These are phyloP conservation scores for Ocimum tenuiflorum DNA, from an alignment of 257 asterid species.

Conservation along the genomic window DNA sequence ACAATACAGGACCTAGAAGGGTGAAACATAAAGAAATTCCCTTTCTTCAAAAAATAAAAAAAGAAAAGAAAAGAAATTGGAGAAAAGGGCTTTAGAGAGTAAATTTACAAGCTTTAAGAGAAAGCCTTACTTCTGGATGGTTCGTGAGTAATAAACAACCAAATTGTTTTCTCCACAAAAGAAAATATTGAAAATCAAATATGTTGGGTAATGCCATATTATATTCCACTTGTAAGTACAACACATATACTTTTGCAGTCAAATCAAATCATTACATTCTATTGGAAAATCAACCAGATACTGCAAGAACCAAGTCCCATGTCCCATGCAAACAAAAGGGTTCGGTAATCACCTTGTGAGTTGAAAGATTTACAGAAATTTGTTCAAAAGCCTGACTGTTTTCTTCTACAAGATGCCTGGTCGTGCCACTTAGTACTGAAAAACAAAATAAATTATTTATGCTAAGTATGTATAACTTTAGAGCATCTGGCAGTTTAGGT, in stretches of 20 bases:
- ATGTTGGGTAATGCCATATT: background rate
- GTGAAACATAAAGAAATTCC: background rate
- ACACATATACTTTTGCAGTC: background rate
- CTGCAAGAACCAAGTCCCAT: slow-evolving; percentile 1
- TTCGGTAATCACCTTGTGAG: slow-evolving; percentile 51
- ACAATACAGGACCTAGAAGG: background rate
- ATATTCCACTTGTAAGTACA: too few species aligned
- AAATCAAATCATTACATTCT: background rate
- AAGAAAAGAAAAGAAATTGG: background rate
- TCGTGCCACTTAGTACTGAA: slow-evolving; percentile 45
- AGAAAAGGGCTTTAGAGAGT: background rate
- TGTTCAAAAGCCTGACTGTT: slow-evolving; percentile 58
- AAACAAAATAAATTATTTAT: slow-evolving; percentile 17
- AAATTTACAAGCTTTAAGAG: background rate
- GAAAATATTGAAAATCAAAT: background rate
- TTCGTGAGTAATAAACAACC: background rate
- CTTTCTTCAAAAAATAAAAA: too few species aligned
- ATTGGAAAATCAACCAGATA: slow-evolving; percentile 5
- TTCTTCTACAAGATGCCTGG: slow-evolving; percentile 67
- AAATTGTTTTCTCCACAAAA: too few species aligned
- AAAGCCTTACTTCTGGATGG: background rate
- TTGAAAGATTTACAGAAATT: slow-evolving; percentile 62
- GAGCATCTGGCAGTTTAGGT: slow-evolving; percentile 8
- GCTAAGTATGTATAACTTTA: background rate
- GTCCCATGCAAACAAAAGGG: slow-evolving; percentile 5